Evolutionary conservation across 2,329 filamentous ascomycete genomes (phyloP).

Genomic region (Stemphylium beticola): DNA sequence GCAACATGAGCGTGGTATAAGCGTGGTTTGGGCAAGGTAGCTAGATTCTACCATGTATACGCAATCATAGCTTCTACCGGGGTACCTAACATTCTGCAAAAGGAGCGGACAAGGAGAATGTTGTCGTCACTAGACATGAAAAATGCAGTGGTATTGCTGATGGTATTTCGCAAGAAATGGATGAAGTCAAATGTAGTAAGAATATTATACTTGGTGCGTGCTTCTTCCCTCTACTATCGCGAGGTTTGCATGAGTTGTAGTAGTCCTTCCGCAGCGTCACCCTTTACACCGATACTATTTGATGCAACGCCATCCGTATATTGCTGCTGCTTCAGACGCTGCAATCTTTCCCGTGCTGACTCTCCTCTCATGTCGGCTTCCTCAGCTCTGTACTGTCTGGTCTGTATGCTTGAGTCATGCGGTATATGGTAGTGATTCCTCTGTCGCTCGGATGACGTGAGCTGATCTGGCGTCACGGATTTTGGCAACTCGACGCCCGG

Average conservation of each 20-base stretch:
- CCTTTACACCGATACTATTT: constrained; percentile 55
- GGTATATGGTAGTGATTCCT: constrained; percentile 20
- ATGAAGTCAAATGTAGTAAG: background rate
- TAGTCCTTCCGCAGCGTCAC: constrained; percentile 60
- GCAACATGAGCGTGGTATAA: no score
- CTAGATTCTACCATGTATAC: no score
- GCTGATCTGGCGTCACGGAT: constrained; percentile 26
- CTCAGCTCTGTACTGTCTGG: constrained; percentile 17
- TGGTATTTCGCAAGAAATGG: background rate
- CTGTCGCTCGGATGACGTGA: constrained; percentile 26
- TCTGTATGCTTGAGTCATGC: constrained; percentile 18
- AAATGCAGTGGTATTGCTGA: background rate
- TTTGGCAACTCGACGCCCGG: constrained; percentile 20
- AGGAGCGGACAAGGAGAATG: background rate
- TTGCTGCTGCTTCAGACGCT: constrained; percentile 36
- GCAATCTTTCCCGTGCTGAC: constrained; percentile 29
- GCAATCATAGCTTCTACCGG: background rate
- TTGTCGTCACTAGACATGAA: background rate
- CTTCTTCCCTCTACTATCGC: constrained; percentile 17
- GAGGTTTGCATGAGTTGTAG: constrained; percentile 53
- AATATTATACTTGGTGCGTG: background rate
- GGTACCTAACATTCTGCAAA: background rate
- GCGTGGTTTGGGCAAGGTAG: no score
- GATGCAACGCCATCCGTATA: constrained; percentile 46
- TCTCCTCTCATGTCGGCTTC: constrained; percentile 24